A percentile compares a stretch with the other conserved stretches of the same genome.
phyloP scores from a whole-genome alignment of 2,329 filamentous ascomycete species.

The Lasiodiplodia citricola region DNA sequence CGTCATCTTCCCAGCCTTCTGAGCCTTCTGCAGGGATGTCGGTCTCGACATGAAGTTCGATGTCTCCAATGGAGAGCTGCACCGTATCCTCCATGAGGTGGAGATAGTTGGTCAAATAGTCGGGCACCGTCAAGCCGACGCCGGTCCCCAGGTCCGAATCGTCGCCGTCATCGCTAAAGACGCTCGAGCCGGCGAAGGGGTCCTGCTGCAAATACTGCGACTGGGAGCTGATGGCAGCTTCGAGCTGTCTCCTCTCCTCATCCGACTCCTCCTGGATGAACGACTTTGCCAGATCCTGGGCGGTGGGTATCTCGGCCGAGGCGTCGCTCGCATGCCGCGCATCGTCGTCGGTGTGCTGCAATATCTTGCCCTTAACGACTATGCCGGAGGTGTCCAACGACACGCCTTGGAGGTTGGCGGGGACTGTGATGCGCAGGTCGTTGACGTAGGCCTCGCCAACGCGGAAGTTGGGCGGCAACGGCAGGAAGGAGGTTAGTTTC shows the following conservation, averaged over 20 bases:
- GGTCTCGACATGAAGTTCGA: slow-evolving; percentile 70
- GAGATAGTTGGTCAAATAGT: slow-evolving; percentile 72
- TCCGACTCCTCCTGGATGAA: slow-evolving; percentile 75
- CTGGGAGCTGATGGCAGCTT: slow-evolving; percentile 70
- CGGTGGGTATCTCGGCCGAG: slow-evolving; percentile 61
- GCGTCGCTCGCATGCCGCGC: neutral
- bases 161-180: slow-evolving; percentile 57
- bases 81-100: slow-evolving; percentile 76
- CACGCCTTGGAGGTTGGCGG: slow-evolving; percentile 88
- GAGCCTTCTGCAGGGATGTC: slow-evolving; percentile 49
- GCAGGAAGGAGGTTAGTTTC: slow-evolving; percentile 80
- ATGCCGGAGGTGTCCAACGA: slow-evolving; percentile 81
- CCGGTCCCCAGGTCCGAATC: slow-evolving; percentile 23
- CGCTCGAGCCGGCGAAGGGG: slow-evolving; percentile 49
- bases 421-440: slow-evolving; percentile 79
- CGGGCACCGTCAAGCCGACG: slow-evolving; percentile 66
- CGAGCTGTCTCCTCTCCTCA: slow-evolving; percentile 69
- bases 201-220: slow-evolving; percentile 64
- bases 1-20: slow-evolving; percentile 62
- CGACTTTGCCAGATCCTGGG: slow-evolving; percentile 75
- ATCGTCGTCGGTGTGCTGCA: neutral
- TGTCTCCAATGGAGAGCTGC: slow-evolving; percentile 68
- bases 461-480: slow-evolving; percentile 73
- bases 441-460: slow-evolving; percentile 77
- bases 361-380: slow-evolving; percentile 61